Evolutionary conservation across 2,329 filamentous ascomycete species (phyloP).

Genomic region (Botrytis sinoallii): DNA sequence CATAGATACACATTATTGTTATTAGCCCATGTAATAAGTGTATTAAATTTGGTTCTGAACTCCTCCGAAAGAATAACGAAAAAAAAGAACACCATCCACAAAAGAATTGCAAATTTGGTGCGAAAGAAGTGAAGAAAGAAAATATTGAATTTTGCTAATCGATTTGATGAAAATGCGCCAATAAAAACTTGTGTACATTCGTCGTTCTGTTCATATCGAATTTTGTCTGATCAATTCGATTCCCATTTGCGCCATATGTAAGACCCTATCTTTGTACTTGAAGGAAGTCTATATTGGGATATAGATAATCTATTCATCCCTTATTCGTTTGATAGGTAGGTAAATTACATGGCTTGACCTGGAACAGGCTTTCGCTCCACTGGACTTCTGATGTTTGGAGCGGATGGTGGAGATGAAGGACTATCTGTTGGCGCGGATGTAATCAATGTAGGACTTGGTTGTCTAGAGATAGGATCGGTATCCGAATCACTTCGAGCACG

Average conservation of each 20-base stretch:
- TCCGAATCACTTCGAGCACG: constrained; percentile 29
- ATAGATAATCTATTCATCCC: constrained; percentile 10
- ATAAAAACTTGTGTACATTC: constrained; percentile 24
- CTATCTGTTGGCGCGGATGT: constrained; percentile 20
- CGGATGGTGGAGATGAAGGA: constrained; percentile 20
- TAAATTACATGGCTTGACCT: constrained; percentile 35
- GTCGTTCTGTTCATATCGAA: constrained; percentile 26
- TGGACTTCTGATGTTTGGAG: constrained; percentile 4
- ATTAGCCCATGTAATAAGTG: constrained; percentile 16
- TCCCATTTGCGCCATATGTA: constrained; percentile 16
- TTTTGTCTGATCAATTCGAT: constrained; percentile 20
- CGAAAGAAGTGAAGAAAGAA: constrained; percentile 15
- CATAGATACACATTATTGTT: constrained; percentile 21
- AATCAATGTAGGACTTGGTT: constrained; percentile 32
- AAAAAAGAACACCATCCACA: not conserved
- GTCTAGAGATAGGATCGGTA: constrained; percentile 26
- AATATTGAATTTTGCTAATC: constrained; percentile 10
- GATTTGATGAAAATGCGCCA: constrained; percentile 5
- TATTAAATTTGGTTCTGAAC: constrained; percentile 11
- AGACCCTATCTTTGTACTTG: constrained; percentile 18
- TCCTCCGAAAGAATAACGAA: constrained; percentile 17
- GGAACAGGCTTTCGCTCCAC: constrained; percentile 35
- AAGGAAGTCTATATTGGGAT: not conserved
- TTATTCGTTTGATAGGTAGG: constrained; percentile 8
- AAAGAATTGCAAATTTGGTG: constrained; percentile 2